Base-by-base conservation (phyloP, 305 asterid genomes). In the Euphrasia arctica region DNA sequence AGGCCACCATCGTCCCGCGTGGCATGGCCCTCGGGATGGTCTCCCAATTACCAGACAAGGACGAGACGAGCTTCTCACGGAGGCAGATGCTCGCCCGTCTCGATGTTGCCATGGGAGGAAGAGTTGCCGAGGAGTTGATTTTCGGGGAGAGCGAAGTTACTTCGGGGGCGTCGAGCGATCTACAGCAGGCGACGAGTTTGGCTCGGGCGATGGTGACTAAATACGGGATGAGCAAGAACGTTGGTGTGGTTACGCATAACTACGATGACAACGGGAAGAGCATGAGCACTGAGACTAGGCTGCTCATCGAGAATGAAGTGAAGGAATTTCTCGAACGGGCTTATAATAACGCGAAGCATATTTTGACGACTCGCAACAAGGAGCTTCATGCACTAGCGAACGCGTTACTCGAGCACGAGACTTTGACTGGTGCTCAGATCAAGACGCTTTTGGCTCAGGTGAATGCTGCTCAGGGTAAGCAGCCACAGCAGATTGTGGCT, bases 271-370 rank as follows among this genome's bases (percentile, higher is more conserved):
- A 92, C 0, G 97, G 98, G 3, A 92, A 79, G 87, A 92, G 96
- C 81, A 87, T 92, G 98, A 92, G 97, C 85, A 87, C 97, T 2
- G 95, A 89, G 73, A 87, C 97, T 5, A 81, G 98, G 62, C 94
- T 89, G 4, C 75, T 85, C 5, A 87, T 89, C 22, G 98, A 92
- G 75, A 72, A 78, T 74, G 98, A 92, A 80, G 97, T 92, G 34
- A 81, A 62, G 62, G 85, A 80, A 3, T 71, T 92, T 1, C 70
- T 92, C 25, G 97, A 77, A 25, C 71, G 63, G 66, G 98, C 98
- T 1, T 90, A 92, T 64, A 78, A 78, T 74, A 92, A 92, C 8
- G 98, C 97, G 0, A 90, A 85, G 57, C 47, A 52, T 41, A 89
- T 92, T 55, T 87, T 92, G 25, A 77, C 86, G 25, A 80, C 83